These are phyloP conservation scores for Mariannaea elegans DNA, from an alignment of 2,329 filamentous ascomycete species.

Conservation along the genomic window DNA sequence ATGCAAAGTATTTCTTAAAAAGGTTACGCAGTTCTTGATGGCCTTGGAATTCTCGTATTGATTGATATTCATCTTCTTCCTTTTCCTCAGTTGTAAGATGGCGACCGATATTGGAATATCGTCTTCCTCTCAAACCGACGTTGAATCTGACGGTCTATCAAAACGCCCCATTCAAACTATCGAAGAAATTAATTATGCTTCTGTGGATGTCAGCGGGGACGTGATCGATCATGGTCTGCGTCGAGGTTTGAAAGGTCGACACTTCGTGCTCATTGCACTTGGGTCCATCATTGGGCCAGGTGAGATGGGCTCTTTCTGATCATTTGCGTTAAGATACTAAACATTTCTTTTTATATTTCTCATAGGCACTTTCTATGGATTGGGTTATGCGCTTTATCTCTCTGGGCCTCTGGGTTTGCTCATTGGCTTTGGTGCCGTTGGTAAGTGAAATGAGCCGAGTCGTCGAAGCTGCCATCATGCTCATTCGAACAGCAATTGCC, in stretches of 20 bases:
- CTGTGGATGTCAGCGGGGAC: neutral
- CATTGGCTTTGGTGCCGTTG: neutral
- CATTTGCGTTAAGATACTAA: neutral
- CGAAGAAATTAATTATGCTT: neutral
- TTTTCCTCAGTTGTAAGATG: neutral
- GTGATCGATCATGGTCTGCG: neutral
- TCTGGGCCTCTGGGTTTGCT: neutral
- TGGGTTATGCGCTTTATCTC: neutral
- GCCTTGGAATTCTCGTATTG: neutral
- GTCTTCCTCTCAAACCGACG: neutral
- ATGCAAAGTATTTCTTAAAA: neutral
- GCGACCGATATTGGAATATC: neutral
- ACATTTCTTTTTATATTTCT: too few species aligned
- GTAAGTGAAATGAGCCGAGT: neutral
- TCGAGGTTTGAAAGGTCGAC: neutral
- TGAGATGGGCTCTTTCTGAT: neutral
- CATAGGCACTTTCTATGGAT: neutral
- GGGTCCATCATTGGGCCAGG: neutral
- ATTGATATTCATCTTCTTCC: neutral
- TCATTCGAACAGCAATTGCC: neutral
- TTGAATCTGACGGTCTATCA: neutral
- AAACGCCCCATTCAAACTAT: neutral
- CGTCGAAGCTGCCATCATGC: neutral
- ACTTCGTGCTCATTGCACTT: neutral
- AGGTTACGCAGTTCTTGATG: neutral